Base-by-base conservation (phyloP, 164 flowering plant genomes). In the Umbellularia californica region DNA sequence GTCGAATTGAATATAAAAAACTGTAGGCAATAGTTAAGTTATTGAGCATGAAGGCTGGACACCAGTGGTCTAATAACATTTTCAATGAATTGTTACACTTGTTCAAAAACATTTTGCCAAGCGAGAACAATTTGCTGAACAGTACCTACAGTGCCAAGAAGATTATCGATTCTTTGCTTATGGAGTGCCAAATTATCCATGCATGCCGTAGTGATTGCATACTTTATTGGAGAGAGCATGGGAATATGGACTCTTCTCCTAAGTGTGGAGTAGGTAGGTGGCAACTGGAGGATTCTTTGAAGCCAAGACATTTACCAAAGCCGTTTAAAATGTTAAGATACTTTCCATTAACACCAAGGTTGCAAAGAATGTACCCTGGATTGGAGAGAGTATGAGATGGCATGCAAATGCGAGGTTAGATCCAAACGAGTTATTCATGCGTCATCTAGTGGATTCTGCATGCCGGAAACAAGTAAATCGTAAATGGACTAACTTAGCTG, bases 61-160 rank as follows among this genome's bases (percentile, higher is more conserved):
- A 71, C 55, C 65, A 71, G 20, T 28, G 11, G 58, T 71, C 73
- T 1, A 10, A 58, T 11, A 71, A 71, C 17, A 58, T 47, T 71
- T 10, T 28, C 65, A 55, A 12, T 11, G 65, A 25, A 12, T 20
- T 51, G 3, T 50, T 73, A 33, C 75, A 15, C 14, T 41, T 50
- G 4, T 30, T 73, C 1, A 63, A 73, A 20, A 50, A n/a, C 12
- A 41, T 65, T 20, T 0, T 50, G 27, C n/a, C 7, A 10, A 22
- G n/a, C 10, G 10, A 27, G 2, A 24, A 65, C 33, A 25, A 15
- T 24, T 65, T 65, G 7, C 1, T 4, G 23, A 27, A 65, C 1
- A 65, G 2, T 14, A 23, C 30, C 1, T 65, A 65, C 13, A 25
- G 1, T 25, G 68, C 0, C 2, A 65, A 65, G 30, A 65, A 65